Conservation (phyloP, 805 yeast species). For the Starmera dryadoides region DNA sequence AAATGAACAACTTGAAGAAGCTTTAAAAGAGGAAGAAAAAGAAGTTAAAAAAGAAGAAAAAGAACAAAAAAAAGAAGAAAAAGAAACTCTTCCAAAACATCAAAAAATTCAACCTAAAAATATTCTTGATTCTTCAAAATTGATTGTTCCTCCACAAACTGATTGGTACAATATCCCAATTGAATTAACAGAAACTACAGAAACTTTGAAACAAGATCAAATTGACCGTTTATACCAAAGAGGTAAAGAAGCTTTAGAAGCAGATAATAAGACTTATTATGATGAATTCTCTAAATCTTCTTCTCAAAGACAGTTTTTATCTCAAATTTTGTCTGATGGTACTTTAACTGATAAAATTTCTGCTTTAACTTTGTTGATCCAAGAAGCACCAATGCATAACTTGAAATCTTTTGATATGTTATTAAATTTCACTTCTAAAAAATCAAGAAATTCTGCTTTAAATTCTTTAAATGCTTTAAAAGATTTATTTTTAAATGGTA, state of each 20-base stretch:
- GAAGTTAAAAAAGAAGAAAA: constrained; percentile 23
- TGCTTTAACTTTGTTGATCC: constrained; percentile 85
- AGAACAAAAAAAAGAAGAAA: constrained; percentile 17
- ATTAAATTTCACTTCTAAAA: constrained; percentile 75
- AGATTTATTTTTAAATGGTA: constrained; percentile 79
- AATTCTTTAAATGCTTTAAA: constrained; percentile 85
- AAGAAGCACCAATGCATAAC: constrained; percentile 92
- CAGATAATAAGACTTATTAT: constrained; percentile 64
- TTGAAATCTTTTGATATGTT: constrained; percentile 76
- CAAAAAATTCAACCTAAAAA: constrained; percentile 24
- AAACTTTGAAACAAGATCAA: constrained; percentile 40
- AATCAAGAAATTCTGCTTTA: constrained; percentile 86
- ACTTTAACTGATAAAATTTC: constrained; percentile 92
- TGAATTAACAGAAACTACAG: constrained; percentile 18
- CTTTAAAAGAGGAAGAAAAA: constrained; percentile 19
- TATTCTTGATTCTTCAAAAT: constrained; percentile 47
- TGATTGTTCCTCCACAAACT: constrained; percentile 51
- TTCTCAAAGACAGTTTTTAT: constrained; percentile 80
- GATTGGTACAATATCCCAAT: constrained; percentile 72
- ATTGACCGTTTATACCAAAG: constrained; percentile 54
- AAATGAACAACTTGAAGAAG: constrained; percentile 18
- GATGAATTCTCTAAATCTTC: constrained; percentile 69
- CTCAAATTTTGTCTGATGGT: constrained; percentile 86
- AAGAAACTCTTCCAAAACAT: constrained; percentile 18
- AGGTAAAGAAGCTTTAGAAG: constrained; percentile 59